These are phyloP conservation scores for Cylindrotheca fusiformis DNA, from an alignment of 108 stramenopile genomes.

Conservation along the genomic window DNA sequence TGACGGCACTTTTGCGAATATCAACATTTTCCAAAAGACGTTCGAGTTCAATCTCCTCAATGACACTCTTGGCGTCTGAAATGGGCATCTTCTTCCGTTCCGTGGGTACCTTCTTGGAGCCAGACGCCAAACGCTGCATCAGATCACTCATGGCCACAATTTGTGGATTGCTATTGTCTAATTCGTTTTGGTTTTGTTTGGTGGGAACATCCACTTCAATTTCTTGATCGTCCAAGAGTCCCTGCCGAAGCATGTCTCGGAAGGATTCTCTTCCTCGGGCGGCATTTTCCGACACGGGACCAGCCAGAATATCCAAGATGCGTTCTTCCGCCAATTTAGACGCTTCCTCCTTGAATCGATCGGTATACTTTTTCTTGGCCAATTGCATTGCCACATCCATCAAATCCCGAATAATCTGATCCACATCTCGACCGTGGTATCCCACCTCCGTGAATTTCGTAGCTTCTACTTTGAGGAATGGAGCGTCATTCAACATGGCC, in stretches of 20 bases:
- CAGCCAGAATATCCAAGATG: conserved; percentile 87
- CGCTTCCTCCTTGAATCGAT: conserved; percentile 71
- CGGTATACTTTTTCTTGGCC: conserved; percentile 86
- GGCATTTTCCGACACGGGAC: conserved; percentile 50
- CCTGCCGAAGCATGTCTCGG: conserved; percentile 85
- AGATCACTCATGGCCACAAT: conserved; percentile 71
- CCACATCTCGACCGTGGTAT: conserved; percentile 98
- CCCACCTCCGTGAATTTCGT: conserved; percentile 99
- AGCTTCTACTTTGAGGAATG: conserved; percentile 99
- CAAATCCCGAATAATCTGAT: conserved; percentile 98
- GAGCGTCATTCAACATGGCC: conserved; percentile 96
- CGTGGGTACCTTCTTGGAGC: conserved; percentile 51
- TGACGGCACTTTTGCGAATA: conserved; percentile 91
- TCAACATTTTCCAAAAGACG: conserved; percentile 88
- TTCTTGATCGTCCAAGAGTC: conserved; percentile 87
- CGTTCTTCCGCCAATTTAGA: conserved; percentile 81
- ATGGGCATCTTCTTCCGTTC: conserved; percentile 87
- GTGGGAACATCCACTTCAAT: conserved; percentile 89
- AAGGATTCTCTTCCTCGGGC: conserved; percentile 67
- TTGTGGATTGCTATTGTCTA: conserved; percentile 52
- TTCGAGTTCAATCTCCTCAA: conserved; percentile 94
- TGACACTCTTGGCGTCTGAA: conserved; percentile 85
- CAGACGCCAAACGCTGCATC: conserved; percentile 50
- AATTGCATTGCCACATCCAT: conserved; percentile 93
- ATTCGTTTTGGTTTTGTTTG: conserved; percentile 27